Evolutionary conservation across 257 asterid genomes (phyloP).

Genomic region (Buddleja alternifolia): DNA sequence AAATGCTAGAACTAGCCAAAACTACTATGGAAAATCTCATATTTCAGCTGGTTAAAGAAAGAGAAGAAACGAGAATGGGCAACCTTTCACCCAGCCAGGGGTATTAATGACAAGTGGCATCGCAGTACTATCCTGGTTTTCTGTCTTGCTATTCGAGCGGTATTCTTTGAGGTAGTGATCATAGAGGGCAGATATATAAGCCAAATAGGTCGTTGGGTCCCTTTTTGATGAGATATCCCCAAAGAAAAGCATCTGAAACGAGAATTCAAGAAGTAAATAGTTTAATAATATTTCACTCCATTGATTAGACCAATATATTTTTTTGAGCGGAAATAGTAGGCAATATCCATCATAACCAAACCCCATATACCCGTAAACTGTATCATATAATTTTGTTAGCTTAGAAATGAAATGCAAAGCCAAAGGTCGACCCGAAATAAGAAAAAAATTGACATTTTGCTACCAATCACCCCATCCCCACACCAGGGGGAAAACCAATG

Average conservation of each 20-base stretch:
- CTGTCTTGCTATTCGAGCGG: slow-evolving; percentile 29
- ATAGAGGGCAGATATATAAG: slow-evolving; percentile 56
- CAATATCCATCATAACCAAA: neutral
- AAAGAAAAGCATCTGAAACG: slow-evolving; percentile 84
- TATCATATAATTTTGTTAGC: slow-evolving; percentile 4
- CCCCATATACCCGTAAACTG: neutral
- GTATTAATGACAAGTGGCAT: slow-evolving; percentile 89
- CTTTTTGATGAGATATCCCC: slow-evolving; percentile 94
- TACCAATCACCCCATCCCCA: too few species aligned
- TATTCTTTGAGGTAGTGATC: slow-evolving; percentile 64
- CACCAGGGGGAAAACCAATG: too few species aligned
- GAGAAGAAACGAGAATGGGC: slow-evolving; percentile 21
- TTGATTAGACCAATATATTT: neutral
- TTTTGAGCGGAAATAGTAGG: neutral
- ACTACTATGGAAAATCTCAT: neutral
- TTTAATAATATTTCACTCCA: slow-evolving; percentile 10
- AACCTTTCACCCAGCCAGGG: slow-evolving; percentile 98
- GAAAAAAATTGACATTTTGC: too few species aligned
- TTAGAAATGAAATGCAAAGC: too few species aligned
- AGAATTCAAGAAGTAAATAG: slow-evolving; percentile 9
- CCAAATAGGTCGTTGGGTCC: slow-evolving; percentile 73
- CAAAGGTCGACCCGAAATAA: too few species aligned
- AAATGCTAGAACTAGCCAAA: too few species aligned
- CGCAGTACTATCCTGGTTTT: slow-evolving; percentile 39
- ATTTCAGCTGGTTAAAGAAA: neutral